Evolutionary conservation across 192 early-diverging fungal species (phyloP), one percentile per base, ranked within the genome.

Genomic region (Backusella mclennaniae): DNA sequence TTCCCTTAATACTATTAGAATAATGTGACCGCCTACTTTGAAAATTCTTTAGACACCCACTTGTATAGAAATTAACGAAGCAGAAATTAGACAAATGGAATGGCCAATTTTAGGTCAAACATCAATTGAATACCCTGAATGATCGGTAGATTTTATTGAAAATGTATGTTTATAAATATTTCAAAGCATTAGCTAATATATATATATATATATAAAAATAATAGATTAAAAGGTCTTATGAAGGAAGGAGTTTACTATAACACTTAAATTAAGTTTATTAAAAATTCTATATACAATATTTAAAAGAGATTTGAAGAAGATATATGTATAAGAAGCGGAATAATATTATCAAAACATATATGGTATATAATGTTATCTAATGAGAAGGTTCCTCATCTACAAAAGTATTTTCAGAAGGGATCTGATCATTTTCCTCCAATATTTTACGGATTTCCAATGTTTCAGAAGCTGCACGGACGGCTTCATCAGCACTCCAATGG

Each of bases 401-500:
- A 29, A 63, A 26, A 31, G 56, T 63, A 31, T 29, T 29, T 29
- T 29, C 56, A 63, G 11, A 63, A 29, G 56, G n/a, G 11, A 14
- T 23, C 12, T 63, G 21, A 63, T 63, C 12, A 63, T 63, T 63
- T 63, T 26, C 56, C 12, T 63, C 56, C 12, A 63, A 14, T 29
- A 63, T 14, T 63, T 59, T 36, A 39, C 72, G 77, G 21, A 33
- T n/a, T 39, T 15, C 6, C 29, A 75, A 21, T 0, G 78, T 46
- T 42, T 42, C 26, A 38, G 33, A 15, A 29, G 82, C 82, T 23
- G 82, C 74, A 39, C 67, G 67, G 21, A 80, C 79, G 3, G 82
- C 82, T 66, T 80, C 78, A 52, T 84, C 82, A 23, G 76, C 41
- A 42, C 76, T 77, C 71, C 76, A 84, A 42, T 84, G 82, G 71